Percentiles rank a stretch among this genome's conserved stretches.
Conservation (phyloP, 2,329 filamentous ascomycete genomes). For the Paecilomyces fulvus region DNA sequence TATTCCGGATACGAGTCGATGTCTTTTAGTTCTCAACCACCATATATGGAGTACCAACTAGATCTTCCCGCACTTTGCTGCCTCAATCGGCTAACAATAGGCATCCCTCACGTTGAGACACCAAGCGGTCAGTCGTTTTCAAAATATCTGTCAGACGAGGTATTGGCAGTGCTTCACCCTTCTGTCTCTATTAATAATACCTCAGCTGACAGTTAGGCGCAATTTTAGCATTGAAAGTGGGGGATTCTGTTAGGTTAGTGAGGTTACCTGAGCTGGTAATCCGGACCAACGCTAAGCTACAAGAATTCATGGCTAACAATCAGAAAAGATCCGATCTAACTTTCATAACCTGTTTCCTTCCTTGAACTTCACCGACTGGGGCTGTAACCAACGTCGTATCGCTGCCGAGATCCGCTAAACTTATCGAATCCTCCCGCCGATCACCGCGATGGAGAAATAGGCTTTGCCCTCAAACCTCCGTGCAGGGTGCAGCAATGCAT, state of each 20-base stretch:
- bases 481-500: not conserved
- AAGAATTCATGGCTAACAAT: too few species aligned
- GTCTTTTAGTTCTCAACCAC: too few species aligned
- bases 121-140: not conserved
- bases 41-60: too few species aligned
- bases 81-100: too few species aligned
- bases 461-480: not conserved
- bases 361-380: not conserved
- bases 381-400: not conserved
- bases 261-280: not conserved
- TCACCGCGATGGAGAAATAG: not conserved
- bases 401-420: not conserved
- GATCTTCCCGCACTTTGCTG: too few species aligned
- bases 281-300: not conserved
- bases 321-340: not conserved
- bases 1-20: too few species aligned
- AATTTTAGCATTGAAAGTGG: not conserved
- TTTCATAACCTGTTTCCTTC: not conserved
- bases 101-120: not conserved
- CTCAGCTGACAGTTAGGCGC: not conserved
- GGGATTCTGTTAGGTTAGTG: not conserved
- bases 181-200: not conserved
- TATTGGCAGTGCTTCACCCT: not conserved
- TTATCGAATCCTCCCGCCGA: not conserved
- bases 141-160: not conserved